Evolutionary conservation across 495 filamentous ascomycete genomes (phyloP), one percentile per base, ranked within the genome.

Genomic region (Geoglossum glabrum): DNA sequence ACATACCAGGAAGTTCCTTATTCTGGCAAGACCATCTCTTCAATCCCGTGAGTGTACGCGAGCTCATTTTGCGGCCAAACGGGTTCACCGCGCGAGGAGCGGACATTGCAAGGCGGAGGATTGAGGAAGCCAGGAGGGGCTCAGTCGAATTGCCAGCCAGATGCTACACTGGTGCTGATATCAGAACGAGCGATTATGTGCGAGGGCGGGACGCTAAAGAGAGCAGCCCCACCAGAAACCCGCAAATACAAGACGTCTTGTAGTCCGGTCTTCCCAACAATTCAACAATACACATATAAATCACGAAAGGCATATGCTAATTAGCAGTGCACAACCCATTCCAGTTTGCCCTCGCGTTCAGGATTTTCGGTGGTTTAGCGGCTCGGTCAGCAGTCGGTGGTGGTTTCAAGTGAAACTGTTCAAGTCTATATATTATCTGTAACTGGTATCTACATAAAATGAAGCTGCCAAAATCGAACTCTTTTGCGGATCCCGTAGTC

Each of bases 1-100:
- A 27, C 68, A 60, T 63, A 80, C 77, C 68, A 60, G 88, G 88
- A 21, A 90, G 74, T 59, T 84, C 79, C 65, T 78, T 81, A 63
- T 81, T 76, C 51, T 78, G 69, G 59, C 87, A 78, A 13, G 86
- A 92, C 89, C 89, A 95, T 63, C 89, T 72, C 64, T 79, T 79
- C 50, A 94, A 72, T 36, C 80, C 79, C 11, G 87, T 93, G 59
- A 83, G 64, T 0, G 86, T 92, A 62, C 80, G 72, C 11, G 69
- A 66, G 1, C 64, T 31, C 49, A 56, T 43, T 63, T 64, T 38
- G 59, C 52, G 27, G 15, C 25, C 50, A 49, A 56, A 56, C 26
- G 4, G 23, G 19, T 52, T 52, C 17, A 13, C 15, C 49, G 49
- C 23, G 9, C 40, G 40, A 45, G n/a, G 17, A 5, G n/a, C 23